Conservation (phyloP, 1,284 basidiomycete species). For the Leccinum ponderosum region DNA sequence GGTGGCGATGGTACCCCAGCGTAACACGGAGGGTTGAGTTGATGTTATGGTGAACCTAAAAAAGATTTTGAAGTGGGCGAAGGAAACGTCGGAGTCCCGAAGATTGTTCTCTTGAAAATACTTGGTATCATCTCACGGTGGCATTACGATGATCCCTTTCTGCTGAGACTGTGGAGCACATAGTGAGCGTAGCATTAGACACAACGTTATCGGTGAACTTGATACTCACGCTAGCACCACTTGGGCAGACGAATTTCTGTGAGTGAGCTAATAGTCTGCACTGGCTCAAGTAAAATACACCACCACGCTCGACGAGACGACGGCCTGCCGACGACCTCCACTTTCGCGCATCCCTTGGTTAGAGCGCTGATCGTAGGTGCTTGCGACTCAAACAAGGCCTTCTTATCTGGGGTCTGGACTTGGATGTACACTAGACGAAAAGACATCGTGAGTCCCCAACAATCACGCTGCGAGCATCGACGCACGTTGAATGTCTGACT, state of each 20-base stretch:
- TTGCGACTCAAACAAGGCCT: slow-evolving; percentile 56
- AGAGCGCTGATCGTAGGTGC: slow-evolving; percentile 58
- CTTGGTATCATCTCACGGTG: slow-evolving; percentile 9
- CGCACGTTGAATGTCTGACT: too few relatives aligned
- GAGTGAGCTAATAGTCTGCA: neutral
- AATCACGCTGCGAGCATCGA: too few relatives aligned
- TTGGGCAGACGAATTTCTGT: neutral
- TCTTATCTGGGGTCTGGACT: slow-evolving; percentile 62
- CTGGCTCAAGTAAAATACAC: neutral
- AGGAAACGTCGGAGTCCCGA: slow-evolving; percentile 3
- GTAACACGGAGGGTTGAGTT: slow-evolving; percentile 39
- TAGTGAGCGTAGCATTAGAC: neutral
- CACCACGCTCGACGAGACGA: too few relatives aligned
- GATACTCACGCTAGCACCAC: neutral
- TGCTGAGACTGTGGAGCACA: slow-evolving; percentile 3
- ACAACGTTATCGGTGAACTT: neutral
- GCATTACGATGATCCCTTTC: neutral
- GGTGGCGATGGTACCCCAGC: slow-evolving; percentile 60
- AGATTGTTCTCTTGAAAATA: slow-evolving; percentile 1
- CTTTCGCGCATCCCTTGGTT: too few relatives aligned
- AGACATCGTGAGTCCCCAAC: too few relatives aligned
- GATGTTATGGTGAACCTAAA: slow-evolving; percentile 16
- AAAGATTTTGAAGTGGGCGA: neutral
- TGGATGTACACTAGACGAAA: slow-evolving; percentile 73
- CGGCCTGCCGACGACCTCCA: too few relatives aligned